Evolutionary conservation across 2,329 filamentous ascomycete species (phyloP), one percentile per base, ranked within the genome.

Genomic region (Eutypa lata): DNA sequence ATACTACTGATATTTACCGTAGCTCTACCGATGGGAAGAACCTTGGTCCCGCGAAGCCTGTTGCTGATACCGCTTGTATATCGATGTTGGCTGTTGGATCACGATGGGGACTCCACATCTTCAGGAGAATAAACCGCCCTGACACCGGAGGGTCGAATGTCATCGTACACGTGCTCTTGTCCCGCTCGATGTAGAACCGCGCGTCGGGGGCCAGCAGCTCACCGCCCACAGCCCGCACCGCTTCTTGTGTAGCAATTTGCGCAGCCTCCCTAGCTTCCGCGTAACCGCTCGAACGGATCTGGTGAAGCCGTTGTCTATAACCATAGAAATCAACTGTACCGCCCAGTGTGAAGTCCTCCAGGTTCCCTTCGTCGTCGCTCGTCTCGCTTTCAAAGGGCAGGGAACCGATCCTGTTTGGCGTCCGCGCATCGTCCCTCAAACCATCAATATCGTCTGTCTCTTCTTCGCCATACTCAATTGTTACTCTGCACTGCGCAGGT

Each of bases 81-180:
- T 96, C 91, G 58, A 97, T 95, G 63, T 95, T 96, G 53, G 76
- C 76, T 5, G 68, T 62, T 3, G 82, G 78, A 47, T 86, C 83
- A 24, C 84, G 81, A 54, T 83, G 82, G 2, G 89, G 88, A 62
- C 87, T 91, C 89, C 91, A 97, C 68, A 97, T 83, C 76, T 97
- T 97, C 57, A 97, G 76, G 42, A 97, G 72, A 49, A 97, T 88
- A 68, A 89, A 95, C 52, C 90, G 83, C 5, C 89, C 90, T 11
- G 89, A 90, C 54, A 94, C 82, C 0, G 89, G 87, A 52, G 90
- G 89, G 61, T 92, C 84, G 61, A 97, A 97, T 53, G 84, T 87
- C 62, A 97, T 88, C 14, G 87, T 91, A 61, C 94, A 93, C 70
- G 88, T 91, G 73, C 84, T 90, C 74, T 91, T 92, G 62, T 88